Percentiles rank a stretch among this genome's conserved stretches.
phyloP scores from a whole-genome alignment of 2,329 filamentous ascomycete species.

The Cladosporium sp. region DNA sequence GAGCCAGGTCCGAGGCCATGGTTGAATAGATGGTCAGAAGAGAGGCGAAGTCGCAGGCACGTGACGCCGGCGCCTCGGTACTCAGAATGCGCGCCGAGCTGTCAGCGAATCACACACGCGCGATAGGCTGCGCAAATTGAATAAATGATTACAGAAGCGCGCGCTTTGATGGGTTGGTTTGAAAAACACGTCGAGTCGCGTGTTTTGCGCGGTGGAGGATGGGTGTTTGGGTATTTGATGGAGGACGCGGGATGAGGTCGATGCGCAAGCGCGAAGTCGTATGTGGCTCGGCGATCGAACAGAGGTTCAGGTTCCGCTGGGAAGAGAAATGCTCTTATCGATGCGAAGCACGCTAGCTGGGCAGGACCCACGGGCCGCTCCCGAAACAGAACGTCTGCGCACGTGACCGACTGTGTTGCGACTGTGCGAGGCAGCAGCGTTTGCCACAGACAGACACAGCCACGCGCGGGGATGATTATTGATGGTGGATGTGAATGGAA shows the following conservation, averaged over 20 bases:
- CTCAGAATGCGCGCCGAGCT: conserved; percentile 7
- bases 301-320: conserved; percentile 13
- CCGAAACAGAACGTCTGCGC: background rate
- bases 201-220: conserved; percentile 2
- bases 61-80: conserved; percentile 10
- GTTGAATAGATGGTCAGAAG: conserved; percentile 8
- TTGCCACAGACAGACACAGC: background rate
- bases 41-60: conserved; percentile 9
- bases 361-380: background rate
- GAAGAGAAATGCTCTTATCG: conserved; percentile 13
- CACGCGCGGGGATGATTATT: background rate
- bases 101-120: conserved; percentile 11
- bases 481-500: too few relatives aligned
- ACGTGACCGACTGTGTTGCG: conserved; percentile 3
- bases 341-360: conserved; percentile 8
- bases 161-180: conserved; percentile 4
- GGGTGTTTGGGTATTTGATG: conserved; percentile 12
- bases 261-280: conserved; percentile 15
- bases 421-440: conserved; percentile 7
- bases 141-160: conserved; percentile 12
- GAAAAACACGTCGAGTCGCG: conserved; percentile 12
- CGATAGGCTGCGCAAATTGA: conserved; percentile 7
- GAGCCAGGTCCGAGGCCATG: conserved; percentile 17
- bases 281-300: conserved; percentile 18
- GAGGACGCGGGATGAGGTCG: conserved; percentile 10